Conservation (phyloP, 2,329 filamentous ascomycete genomes). For the Pestalotiopsis sp. region DNA sequence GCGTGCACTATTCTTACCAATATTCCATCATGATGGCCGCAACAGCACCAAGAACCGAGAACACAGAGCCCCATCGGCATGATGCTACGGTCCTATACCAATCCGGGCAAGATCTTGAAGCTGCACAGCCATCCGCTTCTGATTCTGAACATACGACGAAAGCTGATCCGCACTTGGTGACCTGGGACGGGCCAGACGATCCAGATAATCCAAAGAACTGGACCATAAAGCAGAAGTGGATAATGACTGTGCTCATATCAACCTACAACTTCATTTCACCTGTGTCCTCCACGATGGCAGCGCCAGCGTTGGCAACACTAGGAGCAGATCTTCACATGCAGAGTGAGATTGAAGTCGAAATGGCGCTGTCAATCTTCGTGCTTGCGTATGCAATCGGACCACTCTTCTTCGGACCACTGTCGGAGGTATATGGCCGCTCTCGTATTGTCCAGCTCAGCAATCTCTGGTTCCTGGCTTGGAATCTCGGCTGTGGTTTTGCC, state of each 20-base stretch:
- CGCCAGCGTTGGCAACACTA: constrained; percentile 47
- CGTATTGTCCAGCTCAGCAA: constrained; percentile 50
- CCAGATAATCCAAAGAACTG: constrained; percentile 48
- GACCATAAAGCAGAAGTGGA: constrained; percentile 36
- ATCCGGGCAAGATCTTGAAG: background rate
- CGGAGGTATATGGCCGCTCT: constrained; percentile 38
- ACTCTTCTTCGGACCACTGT: constrained; percentile 40
- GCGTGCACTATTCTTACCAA: background rate
- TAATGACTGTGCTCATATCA: constrained; percentile 36
- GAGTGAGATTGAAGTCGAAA: constrained; percentile 38
- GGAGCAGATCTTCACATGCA: constrained; percentile 45
- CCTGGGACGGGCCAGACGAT: constrained; percentile 46
- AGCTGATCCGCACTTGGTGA: background rate
- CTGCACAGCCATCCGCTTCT: background rate
- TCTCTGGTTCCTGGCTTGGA: constrained; percentile 49
- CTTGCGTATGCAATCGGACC: constrained; percentile 49
- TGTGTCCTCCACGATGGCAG: constrained; percentile 52
- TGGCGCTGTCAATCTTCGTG: constrained; percentile 48
- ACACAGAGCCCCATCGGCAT: background rate
- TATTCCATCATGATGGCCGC: background rate
- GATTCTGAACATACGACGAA: background rate
- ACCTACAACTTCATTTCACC: constrained; percentile 57
- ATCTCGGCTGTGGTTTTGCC: constrained; percentile 52
- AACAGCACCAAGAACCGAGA: background rate
- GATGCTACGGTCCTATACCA: background rate